Evolutionary conservation across 2,329 filamentous ascomycete genomes (phyloP).

Genomic region (Tolypocladium ophioglossoides): DNA sequence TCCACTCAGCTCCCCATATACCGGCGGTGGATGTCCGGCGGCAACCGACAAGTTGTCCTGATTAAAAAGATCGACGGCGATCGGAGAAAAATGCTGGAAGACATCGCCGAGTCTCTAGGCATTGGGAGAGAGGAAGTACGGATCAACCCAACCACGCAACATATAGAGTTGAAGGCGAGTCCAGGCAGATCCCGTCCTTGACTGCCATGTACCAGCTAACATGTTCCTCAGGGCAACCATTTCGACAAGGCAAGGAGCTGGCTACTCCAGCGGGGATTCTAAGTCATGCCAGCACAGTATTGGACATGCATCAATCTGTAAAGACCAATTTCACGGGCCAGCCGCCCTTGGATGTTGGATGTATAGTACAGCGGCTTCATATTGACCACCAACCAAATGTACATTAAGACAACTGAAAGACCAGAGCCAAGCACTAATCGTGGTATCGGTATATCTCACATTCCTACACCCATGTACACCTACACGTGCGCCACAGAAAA

Average conservation of each 20-base stretch:
- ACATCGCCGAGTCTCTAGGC: slow-evolving; percentile 49
- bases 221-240: slow-evolving; percentile 19
- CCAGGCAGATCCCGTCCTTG: too few species aligned
- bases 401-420: slow-evolving; percentile 5
- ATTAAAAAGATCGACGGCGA: slow-evolving; percentile 76
- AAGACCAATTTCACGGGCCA: not conserved
- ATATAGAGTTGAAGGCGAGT: slow-evolving; percentile 64
- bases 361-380: slow-evolving; percentile 5
- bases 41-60: slow-evolving; percentile 62
- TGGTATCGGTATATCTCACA: slow-evolving; percentile 13
- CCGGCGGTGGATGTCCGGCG: slow-evolving; percentile 59
- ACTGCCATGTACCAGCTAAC: slow-evolving; percentile 5
- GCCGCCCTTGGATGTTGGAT: not conserved
- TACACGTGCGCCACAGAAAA: slow-evolving; percentile 2
- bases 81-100: slow-evolving; percentile 47
- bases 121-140: slow-evolving; percentile 43
- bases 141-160: slow-evolving; percentile 52
- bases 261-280: slow-evolving; percentile 25
- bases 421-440: slow-evolving; percentile 5
- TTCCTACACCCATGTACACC: slow-evolving; percentile 14
- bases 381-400: slow-evolving; percentile 5
- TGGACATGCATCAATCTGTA: not conserved
- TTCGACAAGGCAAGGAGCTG: slow-evolving; percentile 19
- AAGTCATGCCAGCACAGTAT: slow-evolving; percentile 1
- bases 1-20: slow-evolving; percentile 71